Conservation (phyloP, 2,329 filamentous ascomycete species). For the Colletotrichum sidae region DNA sequence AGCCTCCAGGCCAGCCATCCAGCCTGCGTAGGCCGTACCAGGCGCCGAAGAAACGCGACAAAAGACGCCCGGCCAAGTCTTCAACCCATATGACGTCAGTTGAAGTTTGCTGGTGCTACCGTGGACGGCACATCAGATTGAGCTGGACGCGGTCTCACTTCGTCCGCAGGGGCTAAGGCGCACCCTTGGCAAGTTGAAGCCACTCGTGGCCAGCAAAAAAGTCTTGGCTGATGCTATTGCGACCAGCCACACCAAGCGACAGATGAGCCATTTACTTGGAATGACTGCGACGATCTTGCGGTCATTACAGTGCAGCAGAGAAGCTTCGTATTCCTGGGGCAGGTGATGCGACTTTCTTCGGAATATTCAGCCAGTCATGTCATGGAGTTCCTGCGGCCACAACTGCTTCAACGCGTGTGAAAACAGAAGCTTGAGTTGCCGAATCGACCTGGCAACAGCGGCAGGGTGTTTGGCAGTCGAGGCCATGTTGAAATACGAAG, state of each 20-base stretch:
- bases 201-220: conserved; percentile 27
- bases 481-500: too few species aligned
- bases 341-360: background rate
- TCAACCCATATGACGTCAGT: conserved; percentile 22
- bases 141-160: background rate
- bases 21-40: conserved; percentile 5
- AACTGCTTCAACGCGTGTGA: background rate
- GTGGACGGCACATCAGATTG: background rate
- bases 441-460: too few species aligned
- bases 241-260: conserved; percentile 16
- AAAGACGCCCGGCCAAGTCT: conserved; percentile 10
- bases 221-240: conserved; percentile 32
- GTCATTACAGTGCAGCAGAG: background rate
- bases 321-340: background rate
- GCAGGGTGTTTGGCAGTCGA: too few species aligned
- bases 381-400: background rate
- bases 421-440: background rate
- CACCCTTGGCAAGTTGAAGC: background rate
- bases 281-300: background rate
- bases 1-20: too few species aligned
- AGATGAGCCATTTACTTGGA: background rate
- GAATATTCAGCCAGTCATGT: background rate
- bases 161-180: background rate
- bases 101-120: conserved; percentile 4
- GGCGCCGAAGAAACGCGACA: background rate